A percentile compares a stretch with the other conserved stretches of the same genome.
These are phyloP conservation scores for Aspergillus sojae DNA, from an alignment of 2,329 filamentous ascomycete species.

Conservation along the genomic window DNA sequence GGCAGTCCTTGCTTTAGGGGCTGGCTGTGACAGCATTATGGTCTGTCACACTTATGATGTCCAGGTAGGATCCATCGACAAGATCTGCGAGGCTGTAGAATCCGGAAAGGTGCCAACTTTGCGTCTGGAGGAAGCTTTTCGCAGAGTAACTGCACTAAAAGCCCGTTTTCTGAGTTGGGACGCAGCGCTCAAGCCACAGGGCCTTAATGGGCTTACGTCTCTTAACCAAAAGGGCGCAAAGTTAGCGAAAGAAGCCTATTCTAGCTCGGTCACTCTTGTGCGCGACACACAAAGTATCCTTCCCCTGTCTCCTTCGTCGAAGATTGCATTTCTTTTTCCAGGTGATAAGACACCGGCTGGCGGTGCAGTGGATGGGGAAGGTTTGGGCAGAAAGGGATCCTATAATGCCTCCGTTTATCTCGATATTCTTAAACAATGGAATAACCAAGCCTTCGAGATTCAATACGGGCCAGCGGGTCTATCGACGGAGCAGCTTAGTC, in stretches of 20 bases:
- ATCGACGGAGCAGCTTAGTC: conserved; percentile 33
- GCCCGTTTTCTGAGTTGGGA: conserved; percentile 39
- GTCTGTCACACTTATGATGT: conserved; percentile 48
- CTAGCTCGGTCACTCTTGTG: conserved; percentile 45
- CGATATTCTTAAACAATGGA: conserved; percentile 33
- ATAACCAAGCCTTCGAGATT: conserved; percentile 33
- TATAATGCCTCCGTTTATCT: conserved; percentile 37
- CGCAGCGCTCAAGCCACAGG: conserved; percentile 23
- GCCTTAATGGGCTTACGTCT: conserved; percentile 19
- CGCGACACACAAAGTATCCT: conserved; percentile 33
- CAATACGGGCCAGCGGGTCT: conserved; percentile 36
- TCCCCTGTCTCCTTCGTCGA: conserved; percentile 33
- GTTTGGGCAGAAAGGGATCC: conserved; percentile 34
- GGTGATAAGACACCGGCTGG: conserved; percentile 36
- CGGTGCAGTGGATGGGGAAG: conserved; percentile 44
- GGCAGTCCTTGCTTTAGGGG: conserved; percentile 45
- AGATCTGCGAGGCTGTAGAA: conserved; percentile 40
- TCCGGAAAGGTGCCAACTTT: conserved; percentile 35
- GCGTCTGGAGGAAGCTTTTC: conserved; percentile 38
- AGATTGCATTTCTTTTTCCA: conserved; percentile 43
- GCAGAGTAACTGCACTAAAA: conserved; percentile 42
- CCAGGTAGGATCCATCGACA: conserved; percentile 45
- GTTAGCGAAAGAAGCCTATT: conserved; percentile 40
- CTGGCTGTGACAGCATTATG: conserved; percentile 50
- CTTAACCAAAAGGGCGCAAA: conserved; percentile 29